These are phyloP conservation scores for Cucumis cinereus DNA, from an alignment of 306 rosid genomes.

Conservation along the genomic window DNA sequence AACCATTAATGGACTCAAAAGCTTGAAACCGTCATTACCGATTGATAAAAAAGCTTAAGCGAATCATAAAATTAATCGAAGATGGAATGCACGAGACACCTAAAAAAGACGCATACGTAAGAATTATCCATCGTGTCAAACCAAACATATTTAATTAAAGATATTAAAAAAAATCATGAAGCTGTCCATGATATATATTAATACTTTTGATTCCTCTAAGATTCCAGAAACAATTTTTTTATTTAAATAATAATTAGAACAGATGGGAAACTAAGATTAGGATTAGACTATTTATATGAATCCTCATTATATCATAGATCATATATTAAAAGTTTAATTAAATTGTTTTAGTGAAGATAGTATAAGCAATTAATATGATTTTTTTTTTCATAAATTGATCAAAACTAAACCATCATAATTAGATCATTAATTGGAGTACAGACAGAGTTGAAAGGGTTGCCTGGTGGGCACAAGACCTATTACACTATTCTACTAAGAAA, in stretches of 20 bases:
- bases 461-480: background rate
- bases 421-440: background rate
- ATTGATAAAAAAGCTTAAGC: no score
- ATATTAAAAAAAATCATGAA: background rate
- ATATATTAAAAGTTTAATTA: background rate
- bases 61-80: no score
- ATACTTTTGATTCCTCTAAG: background rate
- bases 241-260: background rate
- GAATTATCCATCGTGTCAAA: background rate
- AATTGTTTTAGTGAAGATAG: no score
- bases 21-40: no score
- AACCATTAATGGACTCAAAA: no score
- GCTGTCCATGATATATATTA: background rate
- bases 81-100: no score
- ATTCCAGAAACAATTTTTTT: background rate
- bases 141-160: background rate
- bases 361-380: no score
- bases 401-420: background rate
- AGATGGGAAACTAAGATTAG: background rate
- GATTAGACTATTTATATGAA: background rate
- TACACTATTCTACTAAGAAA: background rate
- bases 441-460: background rate
- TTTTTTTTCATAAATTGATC: no score
- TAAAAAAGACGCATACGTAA: background rate
- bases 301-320: background rate